Conservation (phyloP, 23 red algal species). For the Gracilaria domingensis region DNA sequence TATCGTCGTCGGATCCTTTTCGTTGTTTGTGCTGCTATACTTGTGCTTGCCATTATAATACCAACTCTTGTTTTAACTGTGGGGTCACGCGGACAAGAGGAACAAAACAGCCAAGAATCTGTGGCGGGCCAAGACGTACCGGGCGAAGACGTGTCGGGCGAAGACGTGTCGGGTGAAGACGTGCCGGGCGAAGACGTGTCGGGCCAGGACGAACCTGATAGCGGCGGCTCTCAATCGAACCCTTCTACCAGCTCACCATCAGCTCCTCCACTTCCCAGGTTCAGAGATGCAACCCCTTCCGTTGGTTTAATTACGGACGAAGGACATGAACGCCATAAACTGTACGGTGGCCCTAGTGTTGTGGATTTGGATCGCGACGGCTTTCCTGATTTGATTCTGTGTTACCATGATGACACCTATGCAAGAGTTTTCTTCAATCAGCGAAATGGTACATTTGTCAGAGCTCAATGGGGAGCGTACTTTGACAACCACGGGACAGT, state of each 20-base stretch:
- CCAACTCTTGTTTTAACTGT: no score
- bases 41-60: no score
- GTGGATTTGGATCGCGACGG: slow-evolving; percentile 81
- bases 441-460: slow-evolving; percentile 49
- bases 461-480: not conserved
- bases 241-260: not conserved
- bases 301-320: not conserved
- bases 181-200: no score
- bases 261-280: not conserved
- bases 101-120: no score
- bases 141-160: no score
- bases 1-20: no score
- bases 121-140: no score
- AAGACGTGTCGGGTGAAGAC: no score
- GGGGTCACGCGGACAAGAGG: no score
- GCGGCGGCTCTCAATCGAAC: no score
- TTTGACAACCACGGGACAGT: slow-evolving; percentile 45
- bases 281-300: not conserved
- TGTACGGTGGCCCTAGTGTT: slow-evolving; percentile 57
- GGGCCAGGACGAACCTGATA: no score
- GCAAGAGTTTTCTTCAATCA: slow-evolving; percentile 51
- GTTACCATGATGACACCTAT: slow-evolving; percentile 19
- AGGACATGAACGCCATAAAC: not conserved
- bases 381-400: slow-evolving; percentile 48
- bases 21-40: no score